A percentile compares a stretch with the other conserved stretches of the same genome.
Conservation (phyloP, 495 filamentous ascomycete species). For the Xylaria acuta region DNA sequence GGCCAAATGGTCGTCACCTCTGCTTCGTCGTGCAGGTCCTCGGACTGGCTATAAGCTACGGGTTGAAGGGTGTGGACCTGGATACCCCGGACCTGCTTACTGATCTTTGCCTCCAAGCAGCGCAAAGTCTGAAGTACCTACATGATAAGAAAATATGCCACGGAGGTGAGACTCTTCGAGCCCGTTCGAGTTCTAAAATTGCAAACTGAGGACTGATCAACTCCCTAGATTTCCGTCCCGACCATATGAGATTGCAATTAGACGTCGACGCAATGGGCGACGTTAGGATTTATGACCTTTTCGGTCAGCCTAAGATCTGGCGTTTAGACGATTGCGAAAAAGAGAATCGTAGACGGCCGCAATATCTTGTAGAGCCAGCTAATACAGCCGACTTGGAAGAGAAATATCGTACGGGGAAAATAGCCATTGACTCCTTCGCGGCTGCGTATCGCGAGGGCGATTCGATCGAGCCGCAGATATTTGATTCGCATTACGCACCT, state of each 20-base stretch:
- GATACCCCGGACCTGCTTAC: slow-evolving; percentile 9
- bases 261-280: neutral
- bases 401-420: slow-evolving; percentile 5
- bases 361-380: neutral
- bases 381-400: slow-evolving; percentile 1
- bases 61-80: neutral
- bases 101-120: slow-evolving; percentile 16
- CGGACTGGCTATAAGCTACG: slow-evolving; percentile 1
- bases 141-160: slow-evolving; percentile 14
- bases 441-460: neutral
- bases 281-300: neutral
- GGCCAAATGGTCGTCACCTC: slow-evolving; percentile 44
- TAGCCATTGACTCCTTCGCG: slow-evolving; percentile 6
- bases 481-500: slow-evolving; percentile 13
- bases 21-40: slow-evolving; percentile 35
- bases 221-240: slow-evolving; percentile 1
- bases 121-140: slow-evolving; percentile 6
- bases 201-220: neutral
- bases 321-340: neutral
- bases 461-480: neutral
- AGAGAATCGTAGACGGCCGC: neutral
- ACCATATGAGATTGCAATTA: slow-evolving; percentile 11
- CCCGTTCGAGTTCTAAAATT: too few species aligned
- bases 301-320: slow-evolving; percentile 6
- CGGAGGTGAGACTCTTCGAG: too few species aligned